phyloP scores from a whole-genome alignment of 176 grass and related monocot genomes.

The Cenchrus fungigraminus region DNA sequence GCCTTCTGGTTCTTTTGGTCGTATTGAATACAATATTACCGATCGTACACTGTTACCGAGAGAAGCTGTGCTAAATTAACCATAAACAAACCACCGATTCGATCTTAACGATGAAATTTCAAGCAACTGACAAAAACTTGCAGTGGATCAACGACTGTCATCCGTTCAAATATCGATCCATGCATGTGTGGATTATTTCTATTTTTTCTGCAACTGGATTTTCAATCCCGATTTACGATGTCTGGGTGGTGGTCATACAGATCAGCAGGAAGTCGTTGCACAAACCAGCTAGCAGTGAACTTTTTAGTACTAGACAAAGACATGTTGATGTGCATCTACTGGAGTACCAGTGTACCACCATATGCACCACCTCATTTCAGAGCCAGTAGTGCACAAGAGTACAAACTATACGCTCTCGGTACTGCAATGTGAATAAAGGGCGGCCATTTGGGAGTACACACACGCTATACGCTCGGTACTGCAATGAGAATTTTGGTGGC shows the following conservation, averaged over 20 bases:
- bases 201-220: not conserved
- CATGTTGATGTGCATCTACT: not conserved
- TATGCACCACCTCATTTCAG: not conserved
- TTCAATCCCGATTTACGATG: not conserved
- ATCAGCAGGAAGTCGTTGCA: not conserved
- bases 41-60: conserved; percentile 2
- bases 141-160: not conserved
- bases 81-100: not conserved
- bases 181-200: not conserved
- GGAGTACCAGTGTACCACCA: no score
- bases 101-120: not conserved
- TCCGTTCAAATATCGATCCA: not conserved
- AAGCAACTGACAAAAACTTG: not conserved
- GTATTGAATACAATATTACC: not conserved
- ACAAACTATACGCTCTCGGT: not conserved
- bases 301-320: not conserved
- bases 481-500: not conserved
- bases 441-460: not conserved
- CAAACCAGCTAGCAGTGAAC: not conserved
- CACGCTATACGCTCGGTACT: not conserved
- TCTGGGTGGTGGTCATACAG: no score
- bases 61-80: not conserved
- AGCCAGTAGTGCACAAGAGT: not conserved
- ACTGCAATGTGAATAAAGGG: not conserved
- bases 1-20: not conserved